Base-by-base conservation (phyloP, 768 basidiomycete genomes). In the Tremella mesenterica region DNA sequence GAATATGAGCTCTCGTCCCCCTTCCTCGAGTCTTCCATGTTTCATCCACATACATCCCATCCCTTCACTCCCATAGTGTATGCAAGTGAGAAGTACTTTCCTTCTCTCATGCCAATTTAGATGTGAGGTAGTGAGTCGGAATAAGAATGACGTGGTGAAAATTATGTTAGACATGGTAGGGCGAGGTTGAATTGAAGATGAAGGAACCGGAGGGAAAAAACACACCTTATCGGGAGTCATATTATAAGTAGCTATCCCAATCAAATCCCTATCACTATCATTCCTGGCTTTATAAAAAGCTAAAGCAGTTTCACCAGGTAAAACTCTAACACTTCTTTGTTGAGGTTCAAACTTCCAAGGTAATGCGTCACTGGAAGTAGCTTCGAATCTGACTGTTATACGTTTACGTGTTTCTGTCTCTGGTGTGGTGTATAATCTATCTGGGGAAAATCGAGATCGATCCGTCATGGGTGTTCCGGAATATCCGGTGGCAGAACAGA, bases 161-260 rank as follows among this genome's bases (percentile, higher is more conserved):
- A 18, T 12, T 12, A 36, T 12, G 34, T 12, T 12, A 18, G 34
- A 16, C 9, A 12, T 47, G 45, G 9, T 9, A 8, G 27, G 12
- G 26, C 26, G n/a, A 9, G 45, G n/a, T n/a, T 12, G 25, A 26
- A 23, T 16, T 20, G 9, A 6, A 26, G 20, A 47, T 10, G 26
- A 26, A 27, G 10, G 29, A 47, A 14, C n/a, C 6, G 27, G 45
- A 23, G 4, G 5, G n/a, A 8, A 30, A 23, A 6, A 8, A 76
- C 85, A 43, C 67, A 95, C 93, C 73, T 92, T 81, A 69, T 89
- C 88, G n/a, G 95, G 95, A 0, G 92, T 93, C 57, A 96, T 93
- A 74, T 97, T 99, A 72, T 99, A 99, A 4, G 95, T 97, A 29
- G 92, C 93, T 71, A 99, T 97, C 1, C 95, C 95, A 65, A 99